phyloP scores from a whole-genome alignment of 2,329 filamentous ascomycete genomes.

The Epichloe uncinata region DNA sequence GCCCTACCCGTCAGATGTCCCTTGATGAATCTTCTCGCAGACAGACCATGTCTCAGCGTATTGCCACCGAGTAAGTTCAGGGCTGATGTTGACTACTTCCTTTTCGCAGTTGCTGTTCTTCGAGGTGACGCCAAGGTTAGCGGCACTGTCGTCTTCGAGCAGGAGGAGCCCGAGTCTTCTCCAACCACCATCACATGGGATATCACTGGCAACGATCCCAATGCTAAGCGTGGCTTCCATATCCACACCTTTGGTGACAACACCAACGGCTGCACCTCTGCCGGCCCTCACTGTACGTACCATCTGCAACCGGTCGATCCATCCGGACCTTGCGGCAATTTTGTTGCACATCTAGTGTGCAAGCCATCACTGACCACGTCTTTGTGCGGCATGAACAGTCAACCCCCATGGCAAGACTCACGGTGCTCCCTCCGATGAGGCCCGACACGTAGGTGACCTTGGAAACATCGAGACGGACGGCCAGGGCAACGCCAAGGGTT shows the following conservation, averaged over 20 bases:
- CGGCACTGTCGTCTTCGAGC: conserved; percentile 92
- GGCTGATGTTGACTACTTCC: conserved; percentile 2
- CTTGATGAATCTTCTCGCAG: conserved; percentile 17
- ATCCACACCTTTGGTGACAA: conserved; percentile 99
- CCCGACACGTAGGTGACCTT: conserved; percentile 91
- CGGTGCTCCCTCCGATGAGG: conserved; percentile 69
- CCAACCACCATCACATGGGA: conserved; percentile 85
- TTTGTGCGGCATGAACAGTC: conserved; percentile 41
- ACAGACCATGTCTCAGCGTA: background rate
- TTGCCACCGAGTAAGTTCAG: background rate
- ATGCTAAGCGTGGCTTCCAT: conserved; percentile 96
- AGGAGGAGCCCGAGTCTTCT: conserved; percentile 69
- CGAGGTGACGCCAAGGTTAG: conserved; percentile 94
- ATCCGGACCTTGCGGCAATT: background rate
- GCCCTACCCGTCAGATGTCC: conserved; percentile 12
- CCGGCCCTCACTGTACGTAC: conserved; percentile 85
- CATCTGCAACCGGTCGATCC: conserved; percentile 6
- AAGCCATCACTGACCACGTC: background rate
- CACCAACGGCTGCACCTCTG: conserved; percentile 98
- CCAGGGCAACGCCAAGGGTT: conserved; percentile 80
- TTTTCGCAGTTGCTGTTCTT: conserved; percentile 70
- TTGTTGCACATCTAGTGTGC: background rate
- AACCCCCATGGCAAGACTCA: conserved; percentile 91
- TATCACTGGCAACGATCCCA: conserved; percentile 83
- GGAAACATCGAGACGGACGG: conserved; percentile 94